Base-by-base conservation (phyloP, 1,284 basidiomycete species). In the Microbotryum violaceum region DNA sequence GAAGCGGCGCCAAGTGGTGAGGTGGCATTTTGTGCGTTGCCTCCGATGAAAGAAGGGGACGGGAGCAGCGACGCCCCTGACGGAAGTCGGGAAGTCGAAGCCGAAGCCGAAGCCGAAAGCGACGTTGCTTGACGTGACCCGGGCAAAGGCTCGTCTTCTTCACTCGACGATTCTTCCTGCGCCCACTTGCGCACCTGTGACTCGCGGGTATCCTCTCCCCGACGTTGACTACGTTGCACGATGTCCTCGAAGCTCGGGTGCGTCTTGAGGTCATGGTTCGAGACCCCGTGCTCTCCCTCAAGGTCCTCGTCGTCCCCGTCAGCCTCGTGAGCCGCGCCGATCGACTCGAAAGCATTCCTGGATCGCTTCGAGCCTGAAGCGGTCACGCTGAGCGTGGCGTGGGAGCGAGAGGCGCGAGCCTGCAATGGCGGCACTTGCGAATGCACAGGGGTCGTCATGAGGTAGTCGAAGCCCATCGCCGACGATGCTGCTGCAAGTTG, bases 131-230 rank as follows among this genome's bases (percentile, higher is more conserved):
- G 27, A 51, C 49, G 54, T 56, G 56, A 45, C 61, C 56, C 42
- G 52, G n/a, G 20, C 14, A 42, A 12, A 42, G 37, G 18, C 31
- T 37, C 54, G 23, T 58, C 57, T 7, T 58, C 57, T 25, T 53
- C 57, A 21, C 58, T 60, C n/a, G 54, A 57, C 54, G 58, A 5
- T 8, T n/a, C 60, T 47, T 65, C 54, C 47, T 61, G 56, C 2
- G 66, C 66, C 66, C 66, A 68, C 23, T 63, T 51, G 4, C 58
- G 50, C 14, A 67, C 53, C 27, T 58, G 20, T n/a, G 44, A 50
- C 45, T 48, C 57, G 37, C 37, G 37, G 10, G 37, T 16, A 18
- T 42, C 37, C 12, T 42, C 49, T 64, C 58, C 46, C 45, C 58
- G 7, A 58, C 37, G 37, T 42, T 42, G 37, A 42, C 37, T 64